These are phyloP conservation scores for Candida mattraensis DNA, from an alignment of 805 yeast species.

Conservation along the genomic window DNA sequence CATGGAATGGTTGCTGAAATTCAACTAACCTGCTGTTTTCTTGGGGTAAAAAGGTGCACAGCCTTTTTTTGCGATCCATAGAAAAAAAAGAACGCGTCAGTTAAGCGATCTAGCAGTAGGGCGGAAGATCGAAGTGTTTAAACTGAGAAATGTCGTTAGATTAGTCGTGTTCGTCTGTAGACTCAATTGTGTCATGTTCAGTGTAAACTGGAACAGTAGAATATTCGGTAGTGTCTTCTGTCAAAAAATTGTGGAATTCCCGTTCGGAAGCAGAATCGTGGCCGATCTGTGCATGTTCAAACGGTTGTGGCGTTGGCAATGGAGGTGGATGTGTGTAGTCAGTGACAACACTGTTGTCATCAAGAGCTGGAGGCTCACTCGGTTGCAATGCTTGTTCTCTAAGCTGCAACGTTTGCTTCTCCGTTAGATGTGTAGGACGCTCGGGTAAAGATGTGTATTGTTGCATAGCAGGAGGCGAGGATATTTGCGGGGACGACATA, in stretches of 20 bases:
- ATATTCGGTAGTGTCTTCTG: slow-evolving; percentile 15
- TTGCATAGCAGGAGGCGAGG: slow-evolving; percentile 6
- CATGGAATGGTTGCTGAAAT: too few species aligned
- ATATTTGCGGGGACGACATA: slow-evolving; percentile 6
- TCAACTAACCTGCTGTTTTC: too few species aligned
- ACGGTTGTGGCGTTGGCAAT: slow-evolving; percentile 3
- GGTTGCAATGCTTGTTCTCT: slow-evolving; percentile 64
- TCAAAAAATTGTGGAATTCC: slow-evolving; percentile 11
- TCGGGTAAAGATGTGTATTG: slow-evolving; percentile 15
- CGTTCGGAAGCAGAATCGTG: not conserved
- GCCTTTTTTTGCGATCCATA: too few species aligned
- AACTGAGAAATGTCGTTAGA: too few species aligned
- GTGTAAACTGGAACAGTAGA: slow-evolving; percentile 19
- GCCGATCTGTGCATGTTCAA: not conserved
- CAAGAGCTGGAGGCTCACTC: slow-evolving; percentile 44
- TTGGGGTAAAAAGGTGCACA: too few species aligned
- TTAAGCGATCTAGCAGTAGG: too few species aligned
- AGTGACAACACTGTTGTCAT: too few species aligned
- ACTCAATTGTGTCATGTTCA: slow-evolving; percentile 14
- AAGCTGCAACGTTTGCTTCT: slow-evolving; percentile 54
- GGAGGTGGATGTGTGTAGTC: slow-evolving; percentile 16
- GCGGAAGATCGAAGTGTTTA: too few species aligned
- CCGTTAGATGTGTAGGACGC: slow-evolving; percentile 37
- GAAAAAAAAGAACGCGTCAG: too few species aligned
- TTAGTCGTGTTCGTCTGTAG: too few species aligned